Evolutionary conservation across 1,284 basidiomycete species (phyloP).

Genomic region (Leccinum fuscescens): DNA sequence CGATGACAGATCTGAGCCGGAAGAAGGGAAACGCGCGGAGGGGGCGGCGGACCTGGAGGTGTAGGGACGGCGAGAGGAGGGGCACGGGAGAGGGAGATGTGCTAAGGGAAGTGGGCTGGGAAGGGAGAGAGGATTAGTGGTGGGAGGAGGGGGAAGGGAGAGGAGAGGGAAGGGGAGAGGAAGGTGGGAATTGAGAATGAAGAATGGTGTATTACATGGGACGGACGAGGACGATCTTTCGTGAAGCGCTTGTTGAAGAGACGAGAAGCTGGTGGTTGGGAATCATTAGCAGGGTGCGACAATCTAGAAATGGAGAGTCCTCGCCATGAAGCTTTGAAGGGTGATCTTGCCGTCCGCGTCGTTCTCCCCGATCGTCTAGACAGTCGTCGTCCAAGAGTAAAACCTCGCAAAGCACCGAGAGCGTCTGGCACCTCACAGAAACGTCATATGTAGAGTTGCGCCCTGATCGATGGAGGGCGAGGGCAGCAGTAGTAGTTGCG

Average conservation of each 20-base stretch:
- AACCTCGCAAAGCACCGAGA: no score
- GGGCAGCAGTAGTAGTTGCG: no score
- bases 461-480: no score
- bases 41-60: slow-evolving; percentile 20
- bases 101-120: slow-evolving; percentile 24
- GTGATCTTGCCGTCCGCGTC: no score
- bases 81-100: slow-evolving; percentile 31
- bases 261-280: slow-evolving; percentile 28
- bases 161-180: slow-evolving; percentile 30
- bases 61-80: slow-evolving; percentile 32
- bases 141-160: slow-evolving; percentile 21
- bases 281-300: slow-evolving; percentile 46
- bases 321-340: no score
- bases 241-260: slow-evolving; percentile 40
- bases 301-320: no score
- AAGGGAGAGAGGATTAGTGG: slow-evolving; percentile 28
- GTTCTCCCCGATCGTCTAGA: no score
- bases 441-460: no score
- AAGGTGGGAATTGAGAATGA: slow-evolving; percentile 27
- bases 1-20: slow-evolving; percentile 44
- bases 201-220: slow-evolving; percentile 23
- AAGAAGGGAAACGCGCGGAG: slow-evolving; percentile 19
- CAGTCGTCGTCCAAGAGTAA: no score
- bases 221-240: slow-evolving; percentile 39
- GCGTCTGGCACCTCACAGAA: no score